A percentile compares a stretch with the other conserved stretches of the same genome.
These are phyloP conservation scores for Saccharomycopsis fodiens DNA, from an alignment of 805 yeast species.

Conservation along the genomic window DNA sequence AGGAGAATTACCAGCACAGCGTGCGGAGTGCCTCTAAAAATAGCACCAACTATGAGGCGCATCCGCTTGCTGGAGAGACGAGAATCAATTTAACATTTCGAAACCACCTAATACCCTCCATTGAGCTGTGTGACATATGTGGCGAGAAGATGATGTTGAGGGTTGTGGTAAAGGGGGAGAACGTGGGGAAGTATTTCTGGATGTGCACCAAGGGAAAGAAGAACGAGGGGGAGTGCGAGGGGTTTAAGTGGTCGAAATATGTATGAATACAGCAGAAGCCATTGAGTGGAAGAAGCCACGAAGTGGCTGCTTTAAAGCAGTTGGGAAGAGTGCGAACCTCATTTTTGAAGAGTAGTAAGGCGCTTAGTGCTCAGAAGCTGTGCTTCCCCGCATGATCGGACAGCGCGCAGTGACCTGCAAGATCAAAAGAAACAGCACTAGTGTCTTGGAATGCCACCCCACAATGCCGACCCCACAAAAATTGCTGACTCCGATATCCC, in stretches of 20 bases:
- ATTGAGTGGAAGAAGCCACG: too few species aligned
- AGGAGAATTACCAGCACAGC: slow-evolving; percentile 65
- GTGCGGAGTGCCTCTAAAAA: slow-evolving; percentile 37
- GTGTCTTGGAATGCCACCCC: too few species aligned
- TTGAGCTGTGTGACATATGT: slow-evolving; percentile 39
- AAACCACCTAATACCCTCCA: slow-evolving; percentile 36
- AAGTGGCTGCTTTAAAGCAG: too few species aligned
- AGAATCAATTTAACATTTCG: slow-evolving; percentile 65
- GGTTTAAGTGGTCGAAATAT: slow-evolving; percentile 5
- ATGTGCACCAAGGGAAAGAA: slow-evolving; percentile 42
- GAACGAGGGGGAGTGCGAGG: slow-evolving; percentile 5
- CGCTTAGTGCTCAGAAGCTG: too few species aligned
- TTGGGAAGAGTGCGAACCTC: too few species aligned
- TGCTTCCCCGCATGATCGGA: too few species aligned
- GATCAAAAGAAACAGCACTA: too few species aligned
- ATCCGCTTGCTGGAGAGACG: slow-evolving; percentile 40
- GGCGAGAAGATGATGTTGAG: slow-evolving; percentile 42
- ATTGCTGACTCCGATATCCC: too few species aligned
- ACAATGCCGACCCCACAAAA: too few species aligned
- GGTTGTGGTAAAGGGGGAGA: slow-evolving; percentile 41
- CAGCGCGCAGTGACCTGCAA: too few species aligned
- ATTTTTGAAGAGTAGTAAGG: too few species aligned
- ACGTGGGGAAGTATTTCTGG: slow-evolving; percentile 61
- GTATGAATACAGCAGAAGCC: too few species aligned
- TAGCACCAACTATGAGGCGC: slow-evolving; percentile 30